Conservation (phyloP, 352 stramenopile species). For the Globisporangium nunn region DNA sequence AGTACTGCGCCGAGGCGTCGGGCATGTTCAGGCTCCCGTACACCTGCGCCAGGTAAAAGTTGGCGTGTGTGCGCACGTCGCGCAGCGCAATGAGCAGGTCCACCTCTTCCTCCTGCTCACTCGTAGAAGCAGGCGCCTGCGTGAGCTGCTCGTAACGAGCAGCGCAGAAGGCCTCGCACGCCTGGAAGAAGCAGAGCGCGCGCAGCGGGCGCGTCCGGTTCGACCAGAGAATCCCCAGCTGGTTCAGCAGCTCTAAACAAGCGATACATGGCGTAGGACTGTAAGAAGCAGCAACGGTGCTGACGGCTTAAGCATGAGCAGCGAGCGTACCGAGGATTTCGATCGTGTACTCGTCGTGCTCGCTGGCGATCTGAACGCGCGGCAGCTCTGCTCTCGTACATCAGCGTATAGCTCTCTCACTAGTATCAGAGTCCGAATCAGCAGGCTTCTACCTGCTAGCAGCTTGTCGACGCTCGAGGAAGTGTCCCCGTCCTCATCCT, state of each 20-base stretch:
- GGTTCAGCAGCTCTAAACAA: slow-evolving; percentile 36
- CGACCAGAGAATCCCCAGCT: slow-evolving; percentile 63
- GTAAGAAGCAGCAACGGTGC: no score
- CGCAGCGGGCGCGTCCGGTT: slow-evolving; percentile 36
- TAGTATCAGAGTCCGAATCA: no score
- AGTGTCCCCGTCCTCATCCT: not conserved
- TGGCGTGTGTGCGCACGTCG: slow-evolving; percentile 32
- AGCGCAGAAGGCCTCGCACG: slow-evolving; percentile 21
- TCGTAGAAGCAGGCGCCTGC: not conserved
- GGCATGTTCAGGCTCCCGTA: slow-evolving; percentile 43
- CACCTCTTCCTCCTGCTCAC: slow-evolving; percentile 6
- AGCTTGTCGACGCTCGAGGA: slow-evolving; percentile 2
- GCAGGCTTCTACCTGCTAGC: not conserved
- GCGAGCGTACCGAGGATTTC: not conserved
- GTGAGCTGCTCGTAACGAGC: not conserved
- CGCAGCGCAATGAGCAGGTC: slow-evolving; percentile 1
- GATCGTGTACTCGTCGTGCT: not conserved
- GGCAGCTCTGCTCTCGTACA: not conserved
- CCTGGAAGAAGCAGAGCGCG: slow-evolving; percentile 53
- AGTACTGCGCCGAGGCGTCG: slow-evolving; percentile 51
- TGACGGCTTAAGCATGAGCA: no score
- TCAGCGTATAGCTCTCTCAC: no score
- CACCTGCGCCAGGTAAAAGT: slow-evolving; percentile 72
- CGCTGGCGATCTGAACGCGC: not conserved
- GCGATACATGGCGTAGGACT: not conserved